Evolutionary conservation across 202 grass and related monocot genomes (phyloP), one percentile per base, ranked within the genome.

Genomic region (Miscanthus sacchariflorus): DNA sequence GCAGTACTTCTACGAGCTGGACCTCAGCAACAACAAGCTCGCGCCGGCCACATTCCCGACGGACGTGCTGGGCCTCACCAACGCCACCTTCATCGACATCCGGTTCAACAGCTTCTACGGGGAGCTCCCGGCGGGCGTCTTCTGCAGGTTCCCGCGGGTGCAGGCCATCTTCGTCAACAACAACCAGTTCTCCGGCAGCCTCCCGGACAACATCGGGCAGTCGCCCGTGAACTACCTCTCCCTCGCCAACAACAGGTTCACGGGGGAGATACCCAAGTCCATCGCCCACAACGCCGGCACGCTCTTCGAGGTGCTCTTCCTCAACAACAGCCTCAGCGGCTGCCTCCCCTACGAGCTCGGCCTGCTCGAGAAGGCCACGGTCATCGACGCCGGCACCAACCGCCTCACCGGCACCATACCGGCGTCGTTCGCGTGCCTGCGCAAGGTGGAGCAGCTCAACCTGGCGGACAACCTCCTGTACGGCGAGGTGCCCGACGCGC

Each of bases 101-200:
- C 91, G 96, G 0, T 99, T 95, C 90, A 99, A 99, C 78, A 46
- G 8, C 0, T 92, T 86, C 83, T 23, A 15, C 24, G 91, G 94
- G 35, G 23, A 50, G 33, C 79, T 99, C 8, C 94, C 92, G 0
- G 38, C 14, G 2, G 33, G 7, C 4, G 65, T 99, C 52, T 99
- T 99, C 88, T 21, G 65, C 49, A 85, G 35, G 14, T 86, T 96
- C 78, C 91, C 89, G 18, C 5, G 24, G 6, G 80, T 89, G 66
- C 68, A 95, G 76, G 96, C 92, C 54, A 91, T 99, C 87, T 99
- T 99, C 86, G 78, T 96, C 67, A 99, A 99, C 91, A 99, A 99
- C 88, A 99, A 99, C 81, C 81, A 33, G 10, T 96, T 99, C 90
- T 56, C 78, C 6, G 90, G 89, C 17, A 0, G 5, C 23, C 66